These are phyloP conservation scores for Nothopassalora personata DNA, from an alignment of 2,329 filamentous ascomycete species.

Conservation along the genomic window DNA sequence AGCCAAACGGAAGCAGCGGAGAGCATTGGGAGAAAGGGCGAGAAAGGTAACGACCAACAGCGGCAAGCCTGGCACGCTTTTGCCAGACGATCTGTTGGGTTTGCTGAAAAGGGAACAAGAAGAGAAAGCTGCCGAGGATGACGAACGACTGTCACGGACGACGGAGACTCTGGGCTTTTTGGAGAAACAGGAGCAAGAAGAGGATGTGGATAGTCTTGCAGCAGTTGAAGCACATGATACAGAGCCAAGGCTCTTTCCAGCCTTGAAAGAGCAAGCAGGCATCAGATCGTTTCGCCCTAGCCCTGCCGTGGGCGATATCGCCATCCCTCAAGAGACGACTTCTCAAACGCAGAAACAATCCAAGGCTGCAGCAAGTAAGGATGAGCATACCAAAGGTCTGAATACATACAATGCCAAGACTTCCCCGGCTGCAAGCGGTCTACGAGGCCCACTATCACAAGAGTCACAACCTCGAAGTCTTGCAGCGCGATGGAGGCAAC, in stretches of 20 bases:
- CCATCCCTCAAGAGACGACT: background rate
- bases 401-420: conserved; percentile 10
- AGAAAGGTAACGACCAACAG: no score
- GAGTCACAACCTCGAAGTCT: background rate
- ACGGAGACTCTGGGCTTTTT: background rate
- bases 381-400: conserved; percentile 1
- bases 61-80: background rate
- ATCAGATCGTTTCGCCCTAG: background rate
- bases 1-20: background rate
- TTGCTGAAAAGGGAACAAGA: background rate
- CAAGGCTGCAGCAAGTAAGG: background rate
- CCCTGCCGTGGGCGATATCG: background rate
- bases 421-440: conserved; percentile 10
- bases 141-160: background rate
- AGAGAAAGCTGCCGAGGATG: background rate
- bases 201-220: background rate
- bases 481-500: background rate
- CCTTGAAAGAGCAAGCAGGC: conserved; percentile 1
- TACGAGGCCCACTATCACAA: background rate
- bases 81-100: background rate
- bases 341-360: background rate
- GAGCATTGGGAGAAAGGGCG: background rate
- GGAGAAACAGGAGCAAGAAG: conserved; percentile 1
- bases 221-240: background rate
- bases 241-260: conserved; percentile 6